Conservation (phyloP, 441 rosid species). For the Arabidopsis hybrid region DNA sequence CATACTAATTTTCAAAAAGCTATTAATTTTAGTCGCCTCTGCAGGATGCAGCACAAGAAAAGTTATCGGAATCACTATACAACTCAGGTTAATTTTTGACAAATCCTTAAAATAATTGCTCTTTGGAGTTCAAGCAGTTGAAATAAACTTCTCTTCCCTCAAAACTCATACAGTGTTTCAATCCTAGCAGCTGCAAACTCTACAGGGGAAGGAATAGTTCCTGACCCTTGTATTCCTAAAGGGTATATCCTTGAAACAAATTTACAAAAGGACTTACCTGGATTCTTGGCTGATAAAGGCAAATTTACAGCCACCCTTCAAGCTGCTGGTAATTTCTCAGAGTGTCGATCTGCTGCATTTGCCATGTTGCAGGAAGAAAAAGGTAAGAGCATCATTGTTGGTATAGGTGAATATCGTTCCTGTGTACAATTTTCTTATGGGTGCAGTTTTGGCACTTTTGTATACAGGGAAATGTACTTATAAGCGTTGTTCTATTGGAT, state of each 20-base stretch:
- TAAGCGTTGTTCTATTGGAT: slow-evolving; percentile 70
- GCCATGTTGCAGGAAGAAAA: slow-evolving; percentile 69
- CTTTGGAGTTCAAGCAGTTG: not conserved
- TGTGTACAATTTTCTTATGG: not conserved
- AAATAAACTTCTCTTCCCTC: not conserved
- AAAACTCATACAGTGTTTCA: slow-evolving; percentile 2
- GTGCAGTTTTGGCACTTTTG: not conserved
- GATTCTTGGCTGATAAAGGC: slow-evolving; percentile 46
- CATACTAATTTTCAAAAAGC: not conserved
- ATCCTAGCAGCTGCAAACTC: slow-evolving; percentile 52
- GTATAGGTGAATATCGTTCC: not conserved
- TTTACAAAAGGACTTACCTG: slow-evolving; percentile 50
- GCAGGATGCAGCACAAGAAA: slow-evolving; percentile 81
- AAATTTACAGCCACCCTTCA: slow-evolving; percentile 49
- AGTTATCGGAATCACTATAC: slow-evolving; percentile 61
- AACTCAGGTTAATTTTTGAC: slow-evolving; percentile 46
- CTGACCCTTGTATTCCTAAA: slow-evolving; percentile 84
- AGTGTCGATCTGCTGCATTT: slow-evolving; percentile 80
- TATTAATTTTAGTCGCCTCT: slow-evolving; percentile 37
- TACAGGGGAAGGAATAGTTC: slow-evolving; percentile 38
- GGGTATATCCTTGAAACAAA: slow-evolving; percentile 54
- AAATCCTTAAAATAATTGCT: not conserved
- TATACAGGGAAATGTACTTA: slow-evolving; percentile 72
- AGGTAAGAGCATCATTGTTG: slow-evolving; percentile 49
- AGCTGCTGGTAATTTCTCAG: slow-evolving; percentile 83